These are phyloP conservation scores for Casuarina cunninghamiana DNA, from an alignment of 306 rosid species.

Conservation along the genomic window DNA sequence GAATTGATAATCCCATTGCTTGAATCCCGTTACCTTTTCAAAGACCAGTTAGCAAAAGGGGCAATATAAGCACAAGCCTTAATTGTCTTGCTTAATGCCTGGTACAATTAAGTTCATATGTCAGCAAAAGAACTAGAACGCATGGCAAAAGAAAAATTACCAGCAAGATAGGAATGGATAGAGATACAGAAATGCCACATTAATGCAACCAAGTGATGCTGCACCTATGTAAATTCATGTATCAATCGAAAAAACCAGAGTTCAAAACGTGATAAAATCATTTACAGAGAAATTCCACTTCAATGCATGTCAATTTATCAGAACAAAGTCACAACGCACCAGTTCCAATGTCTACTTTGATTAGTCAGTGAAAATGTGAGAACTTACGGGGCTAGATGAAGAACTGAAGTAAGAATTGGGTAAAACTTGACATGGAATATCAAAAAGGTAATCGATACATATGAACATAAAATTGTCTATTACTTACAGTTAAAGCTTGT, in stretches of 20 bases:
- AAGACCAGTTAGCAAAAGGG: slow-evolving; percentile 59
- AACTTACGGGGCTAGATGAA: background rate
- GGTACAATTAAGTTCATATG: slow-evolving; percentile 39
- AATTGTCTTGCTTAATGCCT: slow-evolving; percentile 58
- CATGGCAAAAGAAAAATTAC: slow-evolving; percentile 22
- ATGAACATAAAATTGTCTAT: background rate
- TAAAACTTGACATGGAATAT: slow-evolving; percentile 21
- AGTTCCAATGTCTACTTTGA: background rate
- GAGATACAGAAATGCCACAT: background rate
- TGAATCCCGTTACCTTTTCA: slow-evolving; percentile 58
- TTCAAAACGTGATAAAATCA: background rate
- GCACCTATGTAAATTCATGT: background rate
- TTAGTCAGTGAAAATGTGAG: background rate
- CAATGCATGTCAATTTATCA: background rate
- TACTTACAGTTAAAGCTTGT: background rate
- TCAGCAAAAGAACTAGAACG: slow-evolving; percentile 35
- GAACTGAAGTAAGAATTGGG: background rate
- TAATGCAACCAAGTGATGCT: background rate
- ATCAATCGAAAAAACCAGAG: background rate
- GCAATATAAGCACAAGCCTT: slow-evolving; percentile 45
- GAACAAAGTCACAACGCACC: background rate
- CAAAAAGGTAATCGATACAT: slow-evolving; percentile 6
- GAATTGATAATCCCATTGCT: background rate
- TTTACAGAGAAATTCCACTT: background rate
- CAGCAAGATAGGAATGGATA: background rate